Base-by-base conservation (phyloP, 2,329 filamentous ascomycete genomes). In the Aureobasidium pullulans region DNA sequence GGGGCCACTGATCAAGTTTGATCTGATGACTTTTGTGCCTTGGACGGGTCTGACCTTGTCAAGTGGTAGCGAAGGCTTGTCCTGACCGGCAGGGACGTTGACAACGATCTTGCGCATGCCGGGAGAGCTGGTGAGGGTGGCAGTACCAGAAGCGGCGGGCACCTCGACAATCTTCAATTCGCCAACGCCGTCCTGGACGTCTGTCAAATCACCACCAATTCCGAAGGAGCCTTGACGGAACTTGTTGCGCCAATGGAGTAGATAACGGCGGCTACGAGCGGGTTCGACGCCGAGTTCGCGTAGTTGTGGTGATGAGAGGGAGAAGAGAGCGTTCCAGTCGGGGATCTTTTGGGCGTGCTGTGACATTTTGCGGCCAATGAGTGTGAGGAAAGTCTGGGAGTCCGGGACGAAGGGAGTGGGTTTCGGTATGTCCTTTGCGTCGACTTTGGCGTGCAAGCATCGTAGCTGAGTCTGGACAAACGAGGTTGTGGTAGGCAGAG, bases 261-360 rank as follows among this genome's bases (percentile, higher is more conserved):
- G 82, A 70, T 97, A 99, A 60, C 87, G 81, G 63, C 94, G 83
- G 65, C 84, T 83, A 46, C 93, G 86, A 16, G 93, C 83, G 13
- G 91, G 90, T 72, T 97, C 93, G 63, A 97, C 81, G 59, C 94
- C 93, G 16, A 94, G 80, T 66, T 93, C 86, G 65, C 86, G 85
- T 65, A 99, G 80, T 74, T 97, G 86, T 46, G 80, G 73, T 16
- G 89, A 90, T 23, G 84, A 86, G 64, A 94, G 80, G 47, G 86
- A 86, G 81, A 97, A 97, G 47, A 99, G 84, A 6, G 89, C 84
- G 57, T 94, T 88, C 94, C 94, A 97, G 10, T 88, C 87, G 2
- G 89, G 85, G 67, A 99, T 90, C 74, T 97, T 97, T 74, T 84
- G 80, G 50, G 88, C 83, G 77, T 96, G 90, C 70, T 88, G 84